Base-by-base conservation (phyloP, 441 rosid species). In the Croton setiger region DNA sequence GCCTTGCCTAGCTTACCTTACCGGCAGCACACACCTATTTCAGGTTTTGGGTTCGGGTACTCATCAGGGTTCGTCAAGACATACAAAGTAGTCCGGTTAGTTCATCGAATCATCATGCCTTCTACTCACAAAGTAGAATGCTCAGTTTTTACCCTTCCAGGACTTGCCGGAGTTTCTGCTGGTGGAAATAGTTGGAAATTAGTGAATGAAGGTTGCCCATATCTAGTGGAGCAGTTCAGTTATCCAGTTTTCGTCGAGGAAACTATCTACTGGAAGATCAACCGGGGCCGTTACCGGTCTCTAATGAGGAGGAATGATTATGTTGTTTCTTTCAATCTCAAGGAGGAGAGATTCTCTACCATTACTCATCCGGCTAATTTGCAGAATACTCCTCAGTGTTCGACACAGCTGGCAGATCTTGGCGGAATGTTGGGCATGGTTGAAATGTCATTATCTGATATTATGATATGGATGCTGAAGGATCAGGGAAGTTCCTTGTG, bases 231-330 rank as follows among this genome's bases (percentile, higher is more conserved):
- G n/a, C 35, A 62, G 63, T 60, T 68, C 14, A 9, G 72, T 37
- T 63, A 41, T 47, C 76, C 76, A 12, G 76, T 59, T 35, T 61
- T 55, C 44, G 58, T 20, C 10, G 36, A 52, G 27, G 76, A 62
- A 35, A 52, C 21, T 4, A 60, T 73, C 12, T 53, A 52, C 44
- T 73, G 72, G 72, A 74, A 68, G 65, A 74, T 74, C 54, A 20
- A 60, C 39, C 69, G 15, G 14, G 3, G 33, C 5, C 23, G 7
- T 23, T n/a, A 53, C 13, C 31, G 44, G 11, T 37, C 11, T 10
- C 41, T 20, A 5, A 36, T 7, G 31, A 54, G 41, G 18, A 33
- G 18, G 1, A 21, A 53, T 4, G 72, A 31, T 56, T 62, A 12
- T 9, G 17, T 73, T 21, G 48, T 62, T 1, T 31, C n/a, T 5